Base-by-base conservation (phyloP, 1,139 yeast species). In the Sugiyamaella novakii region DNA sequence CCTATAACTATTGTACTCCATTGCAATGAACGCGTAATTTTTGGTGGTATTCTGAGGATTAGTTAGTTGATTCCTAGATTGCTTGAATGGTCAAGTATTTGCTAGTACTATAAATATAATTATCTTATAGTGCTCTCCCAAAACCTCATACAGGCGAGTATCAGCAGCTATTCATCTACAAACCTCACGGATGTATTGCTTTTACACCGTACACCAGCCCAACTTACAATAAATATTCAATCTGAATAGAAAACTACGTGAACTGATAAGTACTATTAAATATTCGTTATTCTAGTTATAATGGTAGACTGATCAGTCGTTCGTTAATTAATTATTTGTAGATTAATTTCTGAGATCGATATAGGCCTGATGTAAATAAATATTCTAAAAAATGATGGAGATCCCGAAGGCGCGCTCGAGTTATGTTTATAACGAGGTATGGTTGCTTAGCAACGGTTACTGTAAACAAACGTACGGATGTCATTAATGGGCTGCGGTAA, bases 381-480 rank as follows among this genome's bases (percentile, higher is more conserved):
- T 24, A 24, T 24, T 24, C 27, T 24, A 24, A 24, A 24, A 24
- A 24, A 17, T n/a, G 14, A 3, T 12, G 17, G 14, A 29, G n/a
- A 12, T 12, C 8, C n/a, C 8, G 12, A 7, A 28, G n/a, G 30
- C n/a, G 12, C 12, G n/a, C 12, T 28, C 5, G n/a, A 31, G 6
- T 3, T 31, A 31, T 31, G 18, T 12, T 21, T 38, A 38, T 27
- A 38, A 18, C 8, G 21, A 21, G 28, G 33, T 6, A 7, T 7
- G n/a, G 42, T 38, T 38, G 33, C 42, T 30, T 38, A 27, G 42
- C 42, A 27, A 38, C 42, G 33, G 24, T 2, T 38, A 27, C 17
- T 17, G 33, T 38, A 38, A 38, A 38, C 42, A 38, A 27, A 38
- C n/a, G 28, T 8, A 22, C 24, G 28, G 17, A 21, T 18, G 12